phyloP scores from a whole-genome alignment of 139 green algal species.

The Closterium sp. region DNA sequence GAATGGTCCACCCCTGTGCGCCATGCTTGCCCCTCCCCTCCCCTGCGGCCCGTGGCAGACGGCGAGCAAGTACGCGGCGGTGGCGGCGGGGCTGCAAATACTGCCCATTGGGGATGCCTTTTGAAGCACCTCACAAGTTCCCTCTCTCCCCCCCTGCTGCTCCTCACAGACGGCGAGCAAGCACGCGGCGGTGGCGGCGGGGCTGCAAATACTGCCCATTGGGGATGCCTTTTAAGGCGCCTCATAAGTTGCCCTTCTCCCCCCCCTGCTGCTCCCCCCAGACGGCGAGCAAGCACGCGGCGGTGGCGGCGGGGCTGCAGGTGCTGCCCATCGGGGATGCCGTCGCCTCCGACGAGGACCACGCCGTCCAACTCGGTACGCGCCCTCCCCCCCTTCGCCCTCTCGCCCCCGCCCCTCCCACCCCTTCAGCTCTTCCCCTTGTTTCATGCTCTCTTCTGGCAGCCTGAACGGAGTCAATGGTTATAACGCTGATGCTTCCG shows the following conservation, averaged over 20 bases:
- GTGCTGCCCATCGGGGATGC: conserved; percentile 45
- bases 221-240: no score
- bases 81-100: conserved; percentile 46
- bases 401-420: background rate
- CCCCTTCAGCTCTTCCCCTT: no score
- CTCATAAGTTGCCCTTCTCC: no score
- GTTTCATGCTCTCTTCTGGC: no score
- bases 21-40: no score
- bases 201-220: conserved; percentile 46
- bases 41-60: conserved; percentile 5
- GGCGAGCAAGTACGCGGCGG: conserved; percentile 45
- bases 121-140: conserved; percentile 27
- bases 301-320: conserved; percentile 40
- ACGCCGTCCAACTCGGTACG: conserved; percentile 40
- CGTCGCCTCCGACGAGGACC: conserved; percentile 41
- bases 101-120: conserved; percentile 40
- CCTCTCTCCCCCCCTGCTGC: no score
- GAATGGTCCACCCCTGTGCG: no score
- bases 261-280: background rate
- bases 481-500: background rate
- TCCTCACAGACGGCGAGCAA: conserved; percentile 46
- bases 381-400: background rate
- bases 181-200: conserved; percentile 39
- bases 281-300: conserved; percentile 52
- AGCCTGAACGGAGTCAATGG: no score